Evolutionary conservation across 345 rosid genomes (phyloP), one percentile per base, ranked within the genome.

Genomic region (Lepidium africanum): DNA sequence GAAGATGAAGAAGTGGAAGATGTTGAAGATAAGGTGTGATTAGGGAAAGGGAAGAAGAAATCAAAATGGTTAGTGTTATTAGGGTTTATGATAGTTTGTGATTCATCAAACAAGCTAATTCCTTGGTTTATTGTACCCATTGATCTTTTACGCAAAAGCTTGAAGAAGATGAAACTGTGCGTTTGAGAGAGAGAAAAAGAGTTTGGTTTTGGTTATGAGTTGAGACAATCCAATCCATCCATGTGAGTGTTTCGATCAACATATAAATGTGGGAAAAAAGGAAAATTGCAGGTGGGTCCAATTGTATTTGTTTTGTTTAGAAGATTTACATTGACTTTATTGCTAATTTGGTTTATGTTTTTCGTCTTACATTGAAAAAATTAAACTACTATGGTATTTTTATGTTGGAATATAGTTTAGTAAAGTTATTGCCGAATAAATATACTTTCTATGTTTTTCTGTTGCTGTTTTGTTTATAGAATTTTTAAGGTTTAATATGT

Each of bases 71-170:
- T 13, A 75, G 33, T 73, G 23, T 36, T 49, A 53, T 38, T 68
- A 68, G 74, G 74, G 74, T 61, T 75, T 68, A 68, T 54, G 66
- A 69, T 71, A 65, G 70, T 42, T 59, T 59, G 85, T 50, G 84
- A 80, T 35, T 83, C 92, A 69, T 86, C 90, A 59, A 84, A 81
- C 75, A 83, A 78, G 52, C 87, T 78, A 78, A 80, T 77, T 58
- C 77, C 82, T 63, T 87, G 82, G 27, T 82, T 77, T 42, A 82
- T 69, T 5, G 85, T 70, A 53, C 90, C 81, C 89, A 87, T 82
- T 38, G 33, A 6, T 70, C 70, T 50, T 36, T 72, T 50, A 72
- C 70, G 32, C 56, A 14, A 50, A 60, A 61, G 46, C 21, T 54
- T 30, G 59, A 32, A 21, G 63, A 53, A 48, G 35, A 42, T 51